Conservation (phyloP, 805 yeast species). For the Wickerhamiella azymoides region DNA sequence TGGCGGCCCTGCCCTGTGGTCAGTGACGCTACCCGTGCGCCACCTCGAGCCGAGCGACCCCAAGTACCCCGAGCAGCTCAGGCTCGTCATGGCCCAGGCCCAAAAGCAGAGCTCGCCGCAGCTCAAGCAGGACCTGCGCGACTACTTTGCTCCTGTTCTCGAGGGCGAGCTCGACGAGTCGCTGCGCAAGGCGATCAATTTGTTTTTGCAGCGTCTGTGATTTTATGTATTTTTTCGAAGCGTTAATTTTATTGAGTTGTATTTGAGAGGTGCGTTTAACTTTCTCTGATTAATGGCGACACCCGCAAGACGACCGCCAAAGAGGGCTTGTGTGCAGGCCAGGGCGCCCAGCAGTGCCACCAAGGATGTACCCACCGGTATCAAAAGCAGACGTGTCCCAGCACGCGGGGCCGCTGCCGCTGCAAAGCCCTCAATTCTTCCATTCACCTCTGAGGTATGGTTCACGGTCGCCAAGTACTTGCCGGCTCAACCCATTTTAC, state of each 20-base stretch:
- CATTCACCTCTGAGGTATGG: not conserved
- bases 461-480: not conserved
- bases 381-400: too few species aligned
- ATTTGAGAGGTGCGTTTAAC: not conserved
- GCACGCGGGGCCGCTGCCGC: too few species aligned
- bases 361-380: too few species aligned
- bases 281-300: too few species aligned
- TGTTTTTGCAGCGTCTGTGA: slow-evolving; percentile 10
- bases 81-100: slow-evolving; percentile 57
- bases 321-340: too few species aligned
- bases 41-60: slow-evolving; percentile 30
- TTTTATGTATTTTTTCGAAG: not conserved
- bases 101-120: slow-evolving; percentile 20
- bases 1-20: slow-evolving; percentile 34
- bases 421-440: too few species aligned
- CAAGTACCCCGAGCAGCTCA: slow-evolving; percentile 44
- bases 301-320: too few species aligned
- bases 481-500: not conserved
- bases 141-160: slow-evolving; percentile 11
- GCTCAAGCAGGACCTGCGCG: slow-evolving; percentile 18
- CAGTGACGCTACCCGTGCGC: slow-evolving; percentile 55
- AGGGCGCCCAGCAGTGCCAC: too few species aligned
- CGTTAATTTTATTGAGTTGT: too few species aligned
- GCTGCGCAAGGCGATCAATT: slow-evolving; percentile 17
- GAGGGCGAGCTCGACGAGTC: slow-evolving; percentile 14